These are phyloP conservation scores for Papiliotrema nemorosa DNA, from an alignment of 1,284 basidiomycete species.

Conservation along the genomic window DNA sequence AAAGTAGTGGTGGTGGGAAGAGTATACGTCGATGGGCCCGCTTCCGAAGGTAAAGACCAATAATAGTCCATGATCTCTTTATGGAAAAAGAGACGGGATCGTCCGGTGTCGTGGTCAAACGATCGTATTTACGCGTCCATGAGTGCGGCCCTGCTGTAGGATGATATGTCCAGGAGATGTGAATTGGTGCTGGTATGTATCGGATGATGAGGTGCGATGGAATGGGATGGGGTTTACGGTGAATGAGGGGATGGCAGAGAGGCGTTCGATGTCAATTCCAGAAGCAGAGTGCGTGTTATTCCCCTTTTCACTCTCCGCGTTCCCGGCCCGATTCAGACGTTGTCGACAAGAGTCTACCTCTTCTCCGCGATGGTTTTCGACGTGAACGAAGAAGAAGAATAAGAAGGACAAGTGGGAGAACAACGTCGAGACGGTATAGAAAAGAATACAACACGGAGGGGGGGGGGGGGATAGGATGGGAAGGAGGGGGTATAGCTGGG, in stretches of 20 bases:
- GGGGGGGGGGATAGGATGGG: not conserved
- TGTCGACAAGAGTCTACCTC: no score
- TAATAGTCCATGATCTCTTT: not conserved
- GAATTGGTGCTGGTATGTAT: not conserved
- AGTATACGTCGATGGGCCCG: not conserved
- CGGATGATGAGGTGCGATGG: not conserved
- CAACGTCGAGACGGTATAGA: no score
- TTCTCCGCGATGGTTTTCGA: no score
- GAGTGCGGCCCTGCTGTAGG: not conserved
- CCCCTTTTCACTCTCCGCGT: no score
- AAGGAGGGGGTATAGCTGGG: not conserved
- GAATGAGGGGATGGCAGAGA: no score
- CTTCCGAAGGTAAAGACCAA: not conserved
- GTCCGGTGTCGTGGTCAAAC: no score
- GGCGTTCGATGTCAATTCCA: no score
- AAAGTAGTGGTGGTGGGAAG: not conserved
- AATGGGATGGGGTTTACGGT: not conserved
- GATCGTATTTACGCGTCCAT: not conserved
- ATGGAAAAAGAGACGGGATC: no score
- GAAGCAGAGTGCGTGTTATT: no score
- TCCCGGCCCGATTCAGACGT: no score
- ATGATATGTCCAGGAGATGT: not conserved
- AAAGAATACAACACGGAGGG: not conserved
- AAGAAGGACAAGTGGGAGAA: no score
- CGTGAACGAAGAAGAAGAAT: no score